A percentile compares a stretch with the other conserved stretches of the same genome.
Evolutionary conservation across 2,329 filamentous ascomycete species (phyloP).

Genomic region (Aspergillus candidus): DNA sequence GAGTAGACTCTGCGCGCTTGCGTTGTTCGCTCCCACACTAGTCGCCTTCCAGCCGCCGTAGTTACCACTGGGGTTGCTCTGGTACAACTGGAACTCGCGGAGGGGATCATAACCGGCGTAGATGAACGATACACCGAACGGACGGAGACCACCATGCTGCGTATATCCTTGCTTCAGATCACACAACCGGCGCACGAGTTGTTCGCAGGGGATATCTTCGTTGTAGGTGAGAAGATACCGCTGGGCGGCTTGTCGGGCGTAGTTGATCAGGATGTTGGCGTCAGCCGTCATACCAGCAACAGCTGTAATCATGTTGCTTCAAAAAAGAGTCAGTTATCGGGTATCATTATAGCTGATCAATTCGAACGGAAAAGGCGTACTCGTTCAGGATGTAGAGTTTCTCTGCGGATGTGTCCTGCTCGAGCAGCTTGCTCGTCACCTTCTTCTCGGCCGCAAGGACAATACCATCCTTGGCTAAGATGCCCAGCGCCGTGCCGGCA

Average conservation of each 20-base stretch:
- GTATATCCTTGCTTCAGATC: slow-evolving; percentile 99
- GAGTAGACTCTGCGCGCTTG: slow-evolving; percentile 88
- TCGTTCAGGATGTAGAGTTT: slow-evolving; percentile 99
- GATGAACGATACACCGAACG: slow-evolving; percentile 98
- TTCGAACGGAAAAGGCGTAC: slow-evolving; percentile 48
- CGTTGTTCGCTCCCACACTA: slow-evolving; percentile 95
- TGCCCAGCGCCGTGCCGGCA: slow-evolving; percentile 91
- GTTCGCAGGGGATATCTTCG: slow-evolving; percentile 98
- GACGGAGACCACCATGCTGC: slow-evolving; percentile 94
- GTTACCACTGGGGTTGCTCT: slow-evolving; percentile 97
- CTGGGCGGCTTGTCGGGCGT: slow-evolving; percentile 93
- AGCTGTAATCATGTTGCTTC: slow-evolving; percentile 98
- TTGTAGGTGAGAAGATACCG: slow-evolving; percentile 98
- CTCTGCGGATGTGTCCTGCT: slow-evolving; percentile 99
- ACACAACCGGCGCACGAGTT: slow-evolving; percentile 91
- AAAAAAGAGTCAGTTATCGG: slow-evolving; percentile 11
- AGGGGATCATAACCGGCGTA: slow-evolving; percentile 97
- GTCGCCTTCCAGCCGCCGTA: slow-evolving; percentile 99
- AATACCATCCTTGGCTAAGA: slow-evolving; percentile 96
- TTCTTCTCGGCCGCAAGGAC: slow-evolving; percentile 97
- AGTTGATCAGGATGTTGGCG: slow-evolving; percentile 99
- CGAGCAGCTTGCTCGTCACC: slow-evolving; percentile 96
- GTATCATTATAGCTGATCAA: not conserved
- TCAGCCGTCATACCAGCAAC: slow-evolving; percentile 99
- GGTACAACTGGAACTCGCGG: slow-evolving; percentile 96